Conservation (phyloP, 768 basidiomycete genomes). For the Mycena latifolia region DNA sequence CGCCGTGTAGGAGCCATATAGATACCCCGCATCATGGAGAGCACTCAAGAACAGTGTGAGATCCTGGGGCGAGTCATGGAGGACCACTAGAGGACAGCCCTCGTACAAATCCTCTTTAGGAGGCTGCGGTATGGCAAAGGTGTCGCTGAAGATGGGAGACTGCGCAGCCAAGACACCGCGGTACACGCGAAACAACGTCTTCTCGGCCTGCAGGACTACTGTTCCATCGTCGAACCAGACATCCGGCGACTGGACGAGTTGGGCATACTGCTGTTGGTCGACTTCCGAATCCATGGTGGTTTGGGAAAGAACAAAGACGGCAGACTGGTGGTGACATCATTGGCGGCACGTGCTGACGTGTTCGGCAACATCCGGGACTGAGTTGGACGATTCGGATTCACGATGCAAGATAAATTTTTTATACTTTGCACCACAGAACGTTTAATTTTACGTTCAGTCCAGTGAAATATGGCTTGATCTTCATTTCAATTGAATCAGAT, state of each 20-base stretch:
- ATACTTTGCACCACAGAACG: no score
- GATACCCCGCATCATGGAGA: conserved; percentile 4
- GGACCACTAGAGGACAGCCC: background rate
- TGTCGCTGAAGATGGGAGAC: conserved; percentile 20
- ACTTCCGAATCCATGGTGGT: no score
- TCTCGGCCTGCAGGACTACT: conserved; percentile 7
- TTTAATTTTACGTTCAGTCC: no score
- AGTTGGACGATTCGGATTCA: no score
- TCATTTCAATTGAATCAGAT: no score
- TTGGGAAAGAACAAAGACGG: no score
- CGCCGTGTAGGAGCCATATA: background rate
- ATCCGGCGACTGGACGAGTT: background rate
- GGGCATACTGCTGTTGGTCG: no score
- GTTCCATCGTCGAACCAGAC: conserved; percentile 24
- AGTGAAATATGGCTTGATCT: no score
- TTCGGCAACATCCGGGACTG: no score
- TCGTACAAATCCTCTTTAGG: background rate
- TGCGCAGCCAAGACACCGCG: conserved; percentile 17
- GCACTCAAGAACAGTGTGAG: background rate
- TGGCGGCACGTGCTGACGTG: no score
- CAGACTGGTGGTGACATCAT: no score
- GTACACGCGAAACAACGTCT: conserved; percentile 15
- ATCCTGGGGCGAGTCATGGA: conserved; percentile 10
- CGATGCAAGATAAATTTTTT: no score
- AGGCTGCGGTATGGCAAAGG: conserved; percentile 18